Evolutionary conservation across 164 flowering plant genomes (phyloP).

Genomic region (Cinnamomum chago): DNA sequence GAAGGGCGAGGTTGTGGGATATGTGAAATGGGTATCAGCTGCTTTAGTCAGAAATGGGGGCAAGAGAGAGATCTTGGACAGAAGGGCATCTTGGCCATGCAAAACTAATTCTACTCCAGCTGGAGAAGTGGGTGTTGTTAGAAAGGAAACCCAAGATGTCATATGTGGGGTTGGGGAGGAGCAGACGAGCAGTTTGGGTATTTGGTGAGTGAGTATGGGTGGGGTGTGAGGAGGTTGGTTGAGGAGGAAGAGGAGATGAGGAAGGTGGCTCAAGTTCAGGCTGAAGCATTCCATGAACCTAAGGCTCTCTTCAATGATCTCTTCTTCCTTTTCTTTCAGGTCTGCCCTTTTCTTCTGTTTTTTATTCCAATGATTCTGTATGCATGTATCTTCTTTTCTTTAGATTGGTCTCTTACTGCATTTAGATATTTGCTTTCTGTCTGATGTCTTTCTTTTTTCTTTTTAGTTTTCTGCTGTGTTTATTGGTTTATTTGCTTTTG

Average conservation of each 20-base stretch:
- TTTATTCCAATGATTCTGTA: not conserved
- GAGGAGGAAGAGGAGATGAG: constrained; percentile 55
- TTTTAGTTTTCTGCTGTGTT: not conserved
- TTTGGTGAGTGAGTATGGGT: constrained; percentile 56
- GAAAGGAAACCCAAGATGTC: constrained; percentile 23
- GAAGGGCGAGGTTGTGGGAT: not conserved
- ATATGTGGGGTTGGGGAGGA: constrained; percentile 5
- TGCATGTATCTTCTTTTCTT: not conserved
- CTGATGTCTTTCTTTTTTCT: not conserved
- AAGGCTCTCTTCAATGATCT: constrained; percentile 51
- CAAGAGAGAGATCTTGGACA: constrained; percentile 7
- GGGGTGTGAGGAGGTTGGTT: constrained; percentile 78
- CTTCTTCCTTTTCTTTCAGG: constrained; percentile 81
- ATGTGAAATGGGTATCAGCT: not conserved
- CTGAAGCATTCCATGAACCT: constrained; percentile 81
- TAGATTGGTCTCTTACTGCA: not conserved
- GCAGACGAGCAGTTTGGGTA: constrained; percentile 21
- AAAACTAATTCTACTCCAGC: constrained; percentile 1
- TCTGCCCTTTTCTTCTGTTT: constrained; percentile 7
- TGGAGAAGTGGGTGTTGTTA: constrained; percentile 47
- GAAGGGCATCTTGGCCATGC: not conserved
- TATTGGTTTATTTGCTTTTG: not conserved
- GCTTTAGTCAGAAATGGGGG: not conserved
- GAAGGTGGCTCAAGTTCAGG: constrained; percentile 62
- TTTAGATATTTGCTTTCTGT: not conserved